phyloP scores from a whole-genome alignment of 2,329 filamentous ascomycete genomes.

The Cryphonectria radicalis region DNA sequence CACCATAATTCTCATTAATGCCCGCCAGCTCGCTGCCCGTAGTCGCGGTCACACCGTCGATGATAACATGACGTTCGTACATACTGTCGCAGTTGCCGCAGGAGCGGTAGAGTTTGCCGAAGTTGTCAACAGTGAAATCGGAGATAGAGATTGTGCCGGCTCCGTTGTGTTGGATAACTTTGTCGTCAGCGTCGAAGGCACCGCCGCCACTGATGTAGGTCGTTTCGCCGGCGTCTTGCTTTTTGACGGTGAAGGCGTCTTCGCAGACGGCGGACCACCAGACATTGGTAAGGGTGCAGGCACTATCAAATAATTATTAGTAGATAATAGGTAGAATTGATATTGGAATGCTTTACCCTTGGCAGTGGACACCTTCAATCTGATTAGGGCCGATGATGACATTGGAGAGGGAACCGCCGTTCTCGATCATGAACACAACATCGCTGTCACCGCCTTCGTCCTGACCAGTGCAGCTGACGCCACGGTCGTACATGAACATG shows the following conservation, averaged over 20 bases:
- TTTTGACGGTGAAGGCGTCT: constrained; percentile 43
- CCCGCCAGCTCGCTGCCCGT: constrained; percentile 23
- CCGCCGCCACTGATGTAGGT: constrained; percentile 45
- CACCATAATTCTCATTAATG: constrained; percentile 32
- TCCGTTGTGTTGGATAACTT: constrained; percentile 46
- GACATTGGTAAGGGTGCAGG: constrained; percentile 45
- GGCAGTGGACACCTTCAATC: constrained; percentile 54
- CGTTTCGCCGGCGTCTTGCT: constrained; percentile 39
- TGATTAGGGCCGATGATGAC: constrained; percentile 55
- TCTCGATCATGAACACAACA: constrained; percentile 55
- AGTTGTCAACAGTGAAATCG: constrained; percentile 48
- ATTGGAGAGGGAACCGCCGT: constrained; percentile 55
- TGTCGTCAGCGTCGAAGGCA: constrained; percentile 42
- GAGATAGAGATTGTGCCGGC: constrained; percentile 39
- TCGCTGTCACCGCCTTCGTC: constrained; percentile 37
- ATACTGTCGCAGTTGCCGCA: constrained; percentile 48
- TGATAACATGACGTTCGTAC: constrained; percentile 51
- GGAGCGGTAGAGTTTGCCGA: constrained; percentile 54
- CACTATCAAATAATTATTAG: constrained; percentile 30
- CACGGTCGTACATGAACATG: constrained; percentile 38
- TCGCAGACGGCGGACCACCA: constrained; percentile 43
- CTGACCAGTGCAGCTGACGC: constrained; percentile 30
- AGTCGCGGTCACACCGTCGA: constrained; percentile 45
- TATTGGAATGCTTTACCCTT: constrained; percentile 32
- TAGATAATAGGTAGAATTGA: not conserved